A percentile compares a stretch with the other conserved stretches of the same genome.
Evolutionary conservation across 1,139 yeast species (phyloP).

Genomic region (Scheffersomyces illinoinensis): DNA sequence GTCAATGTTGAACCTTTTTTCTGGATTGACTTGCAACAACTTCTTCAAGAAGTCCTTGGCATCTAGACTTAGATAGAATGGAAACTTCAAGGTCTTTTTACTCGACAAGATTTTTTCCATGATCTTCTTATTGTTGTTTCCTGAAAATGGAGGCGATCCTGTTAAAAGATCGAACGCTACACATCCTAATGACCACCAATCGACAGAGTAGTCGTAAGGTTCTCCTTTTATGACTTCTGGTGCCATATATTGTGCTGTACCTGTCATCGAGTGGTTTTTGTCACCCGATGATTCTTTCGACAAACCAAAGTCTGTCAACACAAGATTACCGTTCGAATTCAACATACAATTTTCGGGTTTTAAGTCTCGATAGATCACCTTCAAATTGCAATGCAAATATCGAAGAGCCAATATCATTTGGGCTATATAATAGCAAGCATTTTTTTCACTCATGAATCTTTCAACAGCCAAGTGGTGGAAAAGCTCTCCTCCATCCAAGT

Average conservation of each 20-base stretch:
- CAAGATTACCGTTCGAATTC: conserved; percentile 76
- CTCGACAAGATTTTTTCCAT: conserved; percentile 69
- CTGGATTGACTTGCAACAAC: conserved; percentile 71
- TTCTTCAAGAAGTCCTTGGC: conserved; percentile 81
- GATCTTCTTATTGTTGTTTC: conserved; percentile 79
- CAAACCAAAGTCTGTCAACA: conserved; percentile 88
- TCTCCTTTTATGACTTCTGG: conserved; percentile 89
- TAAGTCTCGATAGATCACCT: conserved; percentile 87
- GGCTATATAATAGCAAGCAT: conserved; percentile 81
- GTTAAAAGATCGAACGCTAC: conserved; percentile 84
- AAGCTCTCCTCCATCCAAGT: conserved; percentile 91
- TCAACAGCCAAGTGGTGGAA: conserved; percentile 71
- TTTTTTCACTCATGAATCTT: conserved; percentile 59
- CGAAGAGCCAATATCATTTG: conserved; percentile 82
- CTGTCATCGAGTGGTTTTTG: conserved; percentile 69
- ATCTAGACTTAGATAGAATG: conserved; percentile 78
- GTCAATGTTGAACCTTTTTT: conserved; percentile 72
- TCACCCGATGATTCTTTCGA: conserved; percentile 66
- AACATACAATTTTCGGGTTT: conserved; percentile 93
- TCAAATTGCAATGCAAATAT: conserved; percentile 70
- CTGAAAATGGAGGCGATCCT: conserved; percentile 94
- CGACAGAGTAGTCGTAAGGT: conserved; percentile 84
- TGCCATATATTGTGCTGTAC: conserved; percentile 96
- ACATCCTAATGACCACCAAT: conserved; percentile 98
- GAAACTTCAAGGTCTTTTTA: conserved; percentile 72